These are phyloP conservation scores for Cenchrus purpureus DNA, from an alignment of 176 grass and related monocot genomes.

Conservation along the genomic window DNA sequence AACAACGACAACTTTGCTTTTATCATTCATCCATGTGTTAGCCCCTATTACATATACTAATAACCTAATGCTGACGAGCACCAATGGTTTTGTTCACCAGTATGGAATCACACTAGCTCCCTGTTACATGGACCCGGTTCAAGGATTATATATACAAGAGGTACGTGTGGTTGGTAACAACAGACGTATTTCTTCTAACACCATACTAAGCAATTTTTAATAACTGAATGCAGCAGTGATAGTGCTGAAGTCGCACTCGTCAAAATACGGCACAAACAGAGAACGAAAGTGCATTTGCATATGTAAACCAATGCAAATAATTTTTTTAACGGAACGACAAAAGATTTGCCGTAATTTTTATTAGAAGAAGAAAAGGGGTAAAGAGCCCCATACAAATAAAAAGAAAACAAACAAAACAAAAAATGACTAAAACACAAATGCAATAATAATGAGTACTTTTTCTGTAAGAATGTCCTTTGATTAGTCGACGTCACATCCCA, in stretches of 20 bases:
- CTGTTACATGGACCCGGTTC: not conserved
- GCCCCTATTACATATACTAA: slow-evolving; percentile 34
- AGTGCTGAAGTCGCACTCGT: slow-evolving; percentile 2
- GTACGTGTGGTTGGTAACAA: slow-evolving; percentile 1
- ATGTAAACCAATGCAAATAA: not conserved
- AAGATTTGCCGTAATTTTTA: too few relatives aligned
- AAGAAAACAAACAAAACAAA: too few relatives aligned
- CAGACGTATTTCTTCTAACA: not conserved
- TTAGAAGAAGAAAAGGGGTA: too few relatives aligned
- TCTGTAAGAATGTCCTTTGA: slow-evolving; percentile 5
- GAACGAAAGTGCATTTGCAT: not conserved
- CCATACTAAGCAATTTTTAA: slow-evolving; percentile 5
- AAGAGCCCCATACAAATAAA: too few relatives aligned
- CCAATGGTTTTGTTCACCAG: slow-evolving; percentile 1
- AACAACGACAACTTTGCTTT: slow-evolving; percentile 78
- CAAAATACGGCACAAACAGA: not conserved
- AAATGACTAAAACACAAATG: too few relatives aligned
- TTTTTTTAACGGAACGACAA: too few relatives aligned
- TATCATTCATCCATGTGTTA: slow-evolving; percentile 64
- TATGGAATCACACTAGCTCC: not conserved
- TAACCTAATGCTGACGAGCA: slow-evolving; percentile 32
- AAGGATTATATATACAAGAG: slow-evolving; percentile 22
- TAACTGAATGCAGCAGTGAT: slow-evolving; percentile 12
- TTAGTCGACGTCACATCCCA: not conserved
- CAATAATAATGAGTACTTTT: not conserved